Evolutionary conservation across 495 filamentous ascomycete species (phyloP).

Genomic region (Bombardia bombarda): DNA sequence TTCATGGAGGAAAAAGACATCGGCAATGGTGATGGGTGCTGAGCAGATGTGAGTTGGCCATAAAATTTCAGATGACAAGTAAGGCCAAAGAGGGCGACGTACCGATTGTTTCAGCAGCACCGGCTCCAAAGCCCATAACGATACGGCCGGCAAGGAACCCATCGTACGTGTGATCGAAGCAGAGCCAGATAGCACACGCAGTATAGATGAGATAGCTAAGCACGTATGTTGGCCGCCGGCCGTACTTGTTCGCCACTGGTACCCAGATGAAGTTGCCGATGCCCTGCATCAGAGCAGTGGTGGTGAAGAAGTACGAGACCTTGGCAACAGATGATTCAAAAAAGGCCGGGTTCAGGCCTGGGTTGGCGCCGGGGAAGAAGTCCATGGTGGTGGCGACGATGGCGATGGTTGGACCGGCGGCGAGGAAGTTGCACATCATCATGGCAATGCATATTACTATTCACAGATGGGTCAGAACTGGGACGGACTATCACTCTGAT

Average conservation of each 20-base stretch:
- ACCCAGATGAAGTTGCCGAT: conserved; percentile 48
- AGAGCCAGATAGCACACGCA: conserved; percentile 35
- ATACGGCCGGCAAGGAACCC: conserved; percentile 39
- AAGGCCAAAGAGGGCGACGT: conserved; percentile 1
- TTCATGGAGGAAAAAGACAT: conserved; percentile 53
- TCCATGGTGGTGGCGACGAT: conserved; percentile 38
- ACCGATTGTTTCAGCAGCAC: conserved; percentile 45
- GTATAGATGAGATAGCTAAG: conserved; percentile 39
- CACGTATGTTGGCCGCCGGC: conserved; percentile 46
- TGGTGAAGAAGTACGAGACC: conserved; percentile 46
- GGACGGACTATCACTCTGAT: background rate
- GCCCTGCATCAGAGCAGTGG: conserved; percentile 42
- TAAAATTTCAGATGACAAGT: background rate
- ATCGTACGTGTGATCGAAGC: conserved; percentile 33
- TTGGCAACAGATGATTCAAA: conserved; percentile 32
- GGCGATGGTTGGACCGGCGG: conserved; percentile 45
- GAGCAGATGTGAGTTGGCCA: background rate
- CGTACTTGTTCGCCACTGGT: conserved; percentile 47
- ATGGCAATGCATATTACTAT: conserved; percentile 42
- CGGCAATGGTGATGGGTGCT: conserved; percentile 45
- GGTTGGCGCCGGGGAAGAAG: conserved; percentile 31
- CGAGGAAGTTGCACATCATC: conserved; percentile 48
- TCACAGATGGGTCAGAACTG: background rate
- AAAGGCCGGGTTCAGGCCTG: conserved; percentile 7
- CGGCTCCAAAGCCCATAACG: conserved; percentile 42